phyloP scores from a whole-genome alignment of 2,329 filamentous ascomycete species.

The Harringtonia lauricola region DNA sequence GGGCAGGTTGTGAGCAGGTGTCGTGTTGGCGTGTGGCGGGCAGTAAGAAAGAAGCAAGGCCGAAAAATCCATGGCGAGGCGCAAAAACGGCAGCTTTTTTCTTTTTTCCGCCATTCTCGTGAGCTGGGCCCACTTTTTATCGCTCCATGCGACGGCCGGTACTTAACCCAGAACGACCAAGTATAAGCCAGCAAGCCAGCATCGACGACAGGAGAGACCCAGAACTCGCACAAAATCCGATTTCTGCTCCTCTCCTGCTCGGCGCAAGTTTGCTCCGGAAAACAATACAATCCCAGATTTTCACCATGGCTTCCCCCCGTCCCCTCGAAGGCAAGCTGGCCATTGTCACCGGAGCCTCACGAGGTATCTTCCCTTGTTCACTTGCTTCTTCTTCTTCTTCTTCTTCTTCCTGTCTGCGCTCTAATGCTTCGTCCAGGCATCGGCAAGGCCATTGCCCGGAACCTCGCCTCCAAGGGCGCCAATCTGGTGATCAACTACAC shows the following conservation, averaged over 20 bases:
- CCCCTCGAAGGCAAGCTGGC: constrained; percentile 64
- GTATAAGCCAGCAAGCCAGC: too few species aligned
- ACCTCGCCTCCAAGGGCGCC: constrained; percentile 61
- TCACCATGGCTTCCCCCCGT: constrained; percentile 12
- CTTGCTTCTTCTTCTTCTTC: neutral
- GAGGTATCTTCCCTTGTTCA: constrained; percentile 34
- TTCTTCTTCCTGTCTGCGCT: neutral
- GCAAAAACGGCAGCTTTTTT: too few species aligned
- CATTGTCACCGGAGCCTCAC: constrained; percentile 68
- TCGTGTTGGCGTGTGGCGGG: too few species aligned
- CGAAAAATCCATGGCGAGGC: too few species aligned
- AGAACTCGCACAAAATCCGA: neutral
- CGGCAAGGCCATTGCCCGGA: constrained; percentile 51
- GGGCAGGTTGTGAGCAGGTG: too few species aligned
- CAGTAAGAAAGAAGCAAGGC: too few species aligned
- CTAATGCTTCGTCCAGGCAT: constrained; percentile 46
- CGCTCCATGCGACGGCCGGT: too few species aligned
- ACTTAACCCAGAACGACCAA: too few species aligned
- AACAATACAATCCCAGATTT: neutral
- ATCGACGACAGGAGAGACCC: too few species aligned
- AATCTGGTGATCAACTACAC: constrained; percentile 63
- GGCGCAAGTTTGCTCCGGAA: too few species aligned
- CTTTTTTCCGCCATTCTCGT: too few species aligned
- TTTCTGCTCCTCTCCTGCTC: neutral
- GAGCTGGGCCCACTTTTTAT: too few species aligned